phyloP scores from a whole-genome alignment of 352 stramenopile species.

The Globisporangium nunn region DNA sequence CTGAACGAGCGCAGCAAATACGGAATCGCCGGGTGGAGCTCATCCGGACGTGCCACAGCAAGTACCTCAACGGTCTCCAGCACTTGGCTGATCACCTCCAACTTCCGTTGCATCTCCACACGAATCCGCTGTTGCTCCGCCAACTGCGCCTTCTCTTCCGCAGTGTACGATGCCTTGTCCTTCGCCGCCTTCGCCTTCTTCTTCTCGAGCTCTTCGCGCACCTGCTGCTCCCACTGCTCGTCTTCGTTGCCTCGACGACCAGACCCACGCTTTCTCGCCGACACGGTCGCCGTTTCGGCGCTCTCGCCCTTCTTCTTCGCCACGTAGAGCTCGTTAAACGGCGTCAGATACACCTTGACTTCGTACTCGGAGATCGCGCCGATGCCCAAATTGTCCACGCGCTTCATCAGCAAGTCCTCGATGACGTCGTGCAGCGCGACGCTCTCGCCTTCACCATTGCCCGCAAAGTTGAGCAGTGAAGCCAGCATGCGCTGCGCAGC shows the following conservation, averaged over 20 bases:
- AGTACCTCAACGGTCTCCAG: conserved; percentile 65
- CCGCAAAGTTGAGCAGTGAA: conserved; percentile 70
- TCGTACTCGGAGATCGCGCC: conserved; percentile 48
- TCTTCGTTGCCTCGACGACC: conserved; percentile 61
- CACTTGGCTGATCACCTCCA: conserved; percentile 33
- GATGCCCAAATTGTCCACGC: conserved; percentile 42
- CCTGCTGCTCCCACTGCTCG: conserved; percentile 79
- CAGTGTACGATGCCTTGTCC: conserved; percentile 36
- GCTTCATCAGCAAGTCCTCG: conserved; percentile 46
- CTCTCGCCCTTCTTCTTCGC: conserved; percentile 39
- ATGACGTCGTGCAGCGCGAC: conserved; percentile 69
- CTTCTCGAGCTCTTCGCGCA: conserved; percentile 79
- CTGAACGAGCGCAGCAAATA: conserved; percentile 45
- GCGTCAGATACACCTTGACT: conserved; percentile 49
- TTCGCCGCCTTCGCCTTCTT: conserved; percentile 37
- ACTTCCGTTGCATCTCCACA: conserved; percentile 32
- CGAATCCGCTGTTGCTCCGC: conserved; percentile 57
- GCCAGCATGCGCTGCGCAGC: conserved; percentile 62
- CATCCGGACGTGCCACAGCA: conserved; percentile 39
- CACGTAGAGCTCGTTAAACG: conserved; percentile 71
- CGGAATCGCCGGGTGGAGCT: conserved; percentile 68
- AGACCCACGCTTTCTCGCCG: conserved; percentile 24
- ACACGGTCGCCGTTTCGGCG: background rate
- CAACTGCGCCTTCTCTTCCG: conserved; percentile 50
- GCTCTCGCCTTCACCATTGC: conserved; percentile 72